Evolutionary conservation across 1,284 basidiomycete genomes (phyloP).

Genomic region (Sphaerobolus stellatus): DNA sequence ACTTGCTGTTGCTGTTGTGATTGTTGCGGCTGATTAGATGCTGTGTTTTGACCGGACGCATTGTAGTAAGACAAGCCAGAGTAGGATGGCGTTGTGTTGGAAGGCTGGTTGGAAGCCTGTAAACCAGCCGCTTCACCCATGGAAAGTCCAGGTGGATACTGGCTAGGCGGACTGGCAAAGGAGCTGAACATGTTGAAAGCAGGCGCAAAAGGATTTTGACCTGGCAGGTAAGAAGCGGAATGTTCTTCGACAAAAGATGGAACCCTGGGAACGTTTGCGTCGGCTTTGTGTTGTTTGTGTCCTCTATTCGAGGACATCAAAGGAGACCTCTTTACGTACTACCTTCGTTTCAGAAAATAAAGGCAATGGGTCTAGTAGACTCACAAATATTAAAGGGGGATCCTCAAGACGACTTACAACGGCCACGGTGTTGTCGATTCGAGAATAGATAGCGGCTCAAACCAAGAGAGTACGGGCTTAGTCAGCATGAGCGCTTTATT

Average conservation of each 20-base stretch:
- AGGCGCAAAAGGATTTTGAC: not conserved
- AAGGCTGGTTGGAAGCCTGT: not conserved
- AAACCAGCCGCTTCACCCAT: conserved; percentile 1
- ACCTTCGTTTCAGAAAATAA: no score
- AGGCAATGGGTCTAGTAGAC: no score
- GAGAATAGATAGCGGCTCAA: no score
- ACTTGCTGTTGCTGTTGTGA: not conserved
- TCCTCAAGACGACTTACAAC: no score
- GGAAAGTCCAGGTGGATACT: conserved; percentile 2
- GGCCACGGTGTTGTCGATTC: no score
- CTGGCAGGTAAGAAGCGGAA: conserved; percentile 1
- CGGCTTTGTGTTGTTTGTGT: conserved; percentile 52
- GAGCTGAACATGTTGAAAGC: not conserved
- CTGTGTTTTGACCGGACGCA: no score
- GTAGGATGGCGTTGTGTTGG: not conserved
- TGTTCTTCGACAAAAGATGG: conserved; percentile 58
- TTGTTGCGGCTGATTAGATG: no score
- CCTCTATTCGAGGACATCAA: conserved; percentile 11
- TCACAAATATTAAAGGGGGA: no score
- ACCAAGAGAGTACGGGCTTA: no score
- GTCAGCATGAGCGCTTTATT: no score
- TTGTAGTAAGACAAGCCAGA: no score
- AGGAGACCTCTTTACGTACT: no score
- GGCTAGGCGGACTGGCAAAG: not conserved
- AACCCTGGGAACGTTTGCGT: conserved; percentile 47